phyloP scores from a whole-genome alignment of 306 rosid genomes.

The Gillenia trifoliata region DNA sequence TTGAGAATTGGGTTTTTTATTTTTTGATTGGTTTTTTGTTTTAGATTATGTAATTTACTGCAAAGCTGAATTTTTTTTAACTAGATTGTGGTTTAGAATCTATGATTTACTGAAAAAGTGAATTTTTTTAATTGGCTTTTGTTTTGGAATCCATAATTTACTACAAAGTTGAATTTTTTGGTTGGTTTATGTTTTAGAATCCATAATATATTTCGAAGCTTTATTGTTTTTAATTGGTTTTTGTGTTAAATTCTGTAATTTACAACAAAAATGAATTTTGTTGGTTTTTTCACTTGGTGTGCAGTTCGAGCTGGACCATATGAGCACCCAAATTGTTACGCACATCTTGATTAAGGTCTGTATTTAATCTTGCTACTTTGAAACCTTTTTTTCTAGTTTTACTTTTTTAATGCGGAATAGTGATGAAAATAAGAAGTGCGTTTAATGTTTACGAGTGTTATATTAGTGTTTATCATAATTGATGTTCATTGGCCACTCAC shows the following conservation, averaged over 20 bases:
- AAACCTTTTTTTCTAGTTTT: neutral
- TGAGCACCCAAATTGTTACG: slow-evolving; percentile 83
- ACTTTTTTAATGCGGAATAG: too few relatives aligned
- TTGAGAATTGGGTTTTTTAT: neutral
- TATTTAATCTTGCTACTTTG: neutral
- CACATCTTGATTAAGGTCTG: slow-evolving; percentile 84
- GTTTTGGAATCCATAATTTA: neutral
- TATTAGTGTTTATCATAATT: slow-evolving; percentile 26
- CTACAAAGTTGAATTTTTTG: too few relatives aligned
- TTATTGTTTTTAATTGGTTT: too few relatives aligned
- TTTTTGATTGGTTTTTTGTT: too few relatives aligned
- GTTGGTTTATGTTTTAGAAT: too few relatives aligned
- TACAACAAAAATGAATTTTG: neutral
- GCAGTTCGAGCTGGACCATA: slow-evolving; percentile 84
- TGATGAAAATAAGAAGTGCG: neutral
- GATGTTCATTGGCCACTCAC: neutral
- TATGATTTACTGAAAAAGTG: too few relatives aligned
- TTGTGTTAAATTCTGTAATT: neutral
- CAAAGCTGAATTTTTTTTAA: too few relatives aligned
- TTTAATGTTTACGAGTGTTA: neutral
- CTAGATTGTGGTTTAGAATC: too few relatives aligned
- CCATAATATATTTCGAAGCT: too few relatives aligned
- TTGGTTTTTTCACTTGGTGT: neutral
- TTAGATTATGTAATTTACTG: too few relatives aligned
- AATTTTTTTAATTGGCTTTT: neutral